Evolutionary conservation across 495 filamentous ascomycete species (phyloP).

Genomic region (Staphylotrichum longicolle): DNA sequence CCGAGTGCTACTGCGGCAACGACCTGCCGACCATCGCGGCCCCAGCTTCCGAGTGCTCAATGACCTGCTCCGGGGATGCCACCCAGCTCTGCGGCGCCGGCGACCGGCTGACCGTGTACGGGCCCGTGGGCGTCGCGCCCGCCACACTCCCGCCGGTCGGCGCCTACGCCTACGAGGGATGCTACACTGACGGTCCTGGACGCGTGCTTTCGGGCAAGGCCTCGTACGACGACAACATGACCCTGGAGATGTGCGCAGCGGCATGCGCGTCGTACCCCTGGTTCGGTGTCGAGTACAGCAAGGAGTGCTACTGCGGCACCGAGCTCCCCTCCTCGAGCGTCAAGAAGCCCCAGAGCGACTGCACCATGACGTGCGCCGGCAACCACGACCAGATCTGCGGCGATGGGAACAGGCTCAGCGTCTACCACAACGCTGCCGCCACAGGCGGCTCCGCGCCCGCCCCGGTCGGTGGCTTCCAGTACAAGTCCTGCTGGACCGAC

Average conservation of each 20-base stretch:
- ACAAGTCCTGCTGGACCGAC: slow-evolving; percentile 41
- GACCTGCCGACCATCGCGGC: slow-evolving; percentile 7
- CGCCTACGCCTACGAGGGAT: slow-evolving; percentile 11
- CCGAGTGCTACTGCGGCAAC: slow-evolving; percentile 7
- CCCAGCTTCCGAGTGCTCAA: slow-evolving; percentile 35
- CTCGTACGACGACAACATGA: slow-evolving; percentile 18
- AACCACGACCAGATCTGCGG: slow-evolving; percentile 14
- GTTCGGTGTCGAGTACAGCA: slow-evolving; percentile 18
- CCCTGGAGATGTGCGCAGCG: slow-evolving; percentile 33
- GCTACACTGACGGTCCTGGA: slow-evolving; percentile 11
- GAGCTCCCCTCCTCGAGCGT: background rate
- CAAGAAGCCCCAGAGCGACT: slow-evolving; percentile 5
- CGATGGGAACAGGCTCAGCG: slow-evolving; percentile 26
- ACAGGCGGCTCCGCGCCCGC: slow-evolving; percentile 23
- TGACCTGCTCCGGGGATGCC: slow-evolving; percentile 37
- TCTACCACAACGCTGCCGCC: slow-evolving; percentile 24
- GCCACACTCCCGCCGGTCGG: background rate
- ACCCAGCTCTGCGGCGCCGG: slow-evolving; percentile 34
- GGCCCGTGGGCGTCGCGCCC: background rate
- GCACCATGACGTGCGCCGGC: slow-evolving; percentile 13
- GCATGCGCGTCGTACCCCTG: slow-evolving; percentile 16
- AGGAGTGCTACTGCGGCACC: slow-evolving; percentile 22
- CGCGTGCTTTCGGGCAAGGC: background rate
- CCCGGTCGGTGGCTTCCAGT: slow-evolving; percentile 33
- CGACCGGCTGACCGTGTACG: slow-evolving; percentile 40